Percentiles rank a stretch among this genome's conserved stretches.
phyloP scores from a whole-genome alignment of 2,329 filamentous ascomycete genomes.

The Falciphora oryzae region DNA sequence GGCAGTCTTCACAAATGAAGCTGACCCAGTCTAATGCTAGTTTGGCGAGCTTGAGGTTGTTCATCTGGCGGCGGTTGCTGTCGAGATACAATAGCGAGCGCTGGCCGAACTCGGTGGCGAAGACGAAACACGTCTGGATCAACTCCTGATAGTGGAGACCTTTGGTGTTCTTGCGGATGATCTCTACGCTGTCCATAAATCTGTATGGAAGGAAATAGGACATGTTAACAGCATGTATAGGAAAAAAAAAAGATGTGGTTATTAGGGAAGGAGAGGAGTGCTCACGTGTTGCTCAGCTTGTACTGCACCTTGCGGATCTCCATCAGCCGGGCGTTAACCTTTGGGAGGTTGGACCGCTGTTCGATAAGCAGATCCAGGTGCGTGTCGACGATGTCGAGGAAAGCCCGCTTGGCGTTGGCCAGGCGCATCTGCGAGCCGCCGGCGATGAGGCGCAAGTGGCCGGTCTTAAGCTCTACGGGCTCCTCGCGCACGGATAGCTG shows the following conservation, averaged over 20 bases:
- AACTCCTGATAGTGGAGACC: slow-evolving; percentile 88
- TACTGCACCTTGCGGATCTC: slow-evolving; percentile 95
- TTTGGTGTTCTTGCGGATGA: slow-evolving; percentile 78
- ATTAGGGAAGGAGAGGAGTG: background rate
- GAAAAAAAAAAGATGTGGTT: too few species aligned
- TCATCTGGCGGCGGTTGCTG: slow-evolving; percentile 90
- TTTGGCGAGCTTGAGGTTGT: slow-evolving; percentile 91
- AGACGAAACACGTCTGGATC: slow-evolving; percentile 96
- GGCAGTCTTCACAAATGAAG: slow-evolving; percentile 96
- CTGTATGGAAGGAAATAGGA: background rate
- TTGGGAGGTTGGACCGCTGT: slow-evolving; percentile 85
- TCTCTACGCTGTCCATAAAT: slow-evolving; percentile 99
- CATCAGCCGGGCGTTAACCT: slow-evolving; percentile 84
- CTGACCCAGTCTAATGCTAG: slow-evolving; percentile 94
- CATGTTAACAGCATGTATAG: background rate
- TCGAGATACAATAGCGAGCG: slow-evolving; percentile 94
- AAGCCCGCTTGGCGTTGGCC: slow-evolving; percentile 69
- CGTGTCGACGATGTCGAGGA: slow-evolving; percentile 72
- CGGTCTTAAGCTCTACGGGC: slow-evolving; percentile 76
- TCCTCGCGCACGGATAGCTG: slow-evolving; percentile 68
- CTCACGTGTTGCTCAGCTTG: slow-evolving; percentile 78
- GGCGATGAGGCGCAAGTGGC: slow-evolving; percentile 81
- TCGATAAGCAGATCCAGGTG: slow-evolving; percentile 87
- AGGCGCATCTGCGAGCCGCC: slow-evolving; percentile 78
- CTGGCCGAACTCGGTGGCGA: slow-evolving; percentile 97